Evolutionary conservation across 495 filamentous ascomycete genomes (phyloP), one percentile per base, ranked within the genome.

Genomic region (Hypoxylon cercidicola): DNA sequence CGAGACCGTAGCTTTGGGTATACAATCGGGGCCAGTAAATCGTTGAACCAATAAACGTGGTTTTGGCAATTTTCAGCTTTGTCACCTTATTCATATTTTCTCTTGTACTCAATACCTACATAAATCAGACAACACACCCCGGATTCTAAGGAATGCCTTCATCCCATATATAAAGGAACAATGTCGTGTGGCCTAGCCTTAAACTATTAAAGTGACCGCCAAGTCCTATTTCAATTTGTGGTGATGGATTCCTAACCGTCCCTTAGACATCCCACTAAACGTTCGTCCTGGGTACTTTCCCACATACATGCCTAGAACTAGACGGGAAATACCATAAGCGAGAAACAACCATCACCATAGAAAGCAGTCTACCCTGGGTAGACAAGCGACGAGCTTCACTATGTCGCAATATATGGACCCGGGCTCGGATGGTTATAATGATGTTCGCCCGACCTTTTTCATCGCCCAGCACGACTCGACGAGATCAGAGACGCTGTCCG

Each of bases 381-480:
- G 18, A 41, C 25, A 21, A 55, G 15, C 39, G 11, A 51, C 23
- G 3, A 8, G 16, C 25, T 30, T 70, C 69, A 71, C 52, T 20
- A 84, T 84, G 82, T 80, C 80, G 37, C 71, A 71, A 52, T 71
- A 62, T 60, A 46, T 56, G 32, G 78, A 79, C 52, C 79, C 79
- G 2, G 85, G 86, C 25, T 85, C 87, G 48, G 78, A 84, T 8
- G 74, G 74, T 54, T 75, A 63, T 20, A 72, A 77, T 40, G 72
- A 72, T n/a, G 39, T 62, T 20, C 75, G 79, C 25, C 89, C 90
- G 15, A 76, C 76, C 1, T 93, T 95, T 70, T 93, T 88, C 65
- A 83, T 97, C 57, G 93, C 92, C 41, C 90, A 96, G 52, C 91
- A 97, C 84, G 89, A 96, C 71, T 85, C 84, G 8, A 84, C 83